Conservation (phyloP, 495 filamentous ascomycete genomes). For the Neurospora sp. region DNA sequence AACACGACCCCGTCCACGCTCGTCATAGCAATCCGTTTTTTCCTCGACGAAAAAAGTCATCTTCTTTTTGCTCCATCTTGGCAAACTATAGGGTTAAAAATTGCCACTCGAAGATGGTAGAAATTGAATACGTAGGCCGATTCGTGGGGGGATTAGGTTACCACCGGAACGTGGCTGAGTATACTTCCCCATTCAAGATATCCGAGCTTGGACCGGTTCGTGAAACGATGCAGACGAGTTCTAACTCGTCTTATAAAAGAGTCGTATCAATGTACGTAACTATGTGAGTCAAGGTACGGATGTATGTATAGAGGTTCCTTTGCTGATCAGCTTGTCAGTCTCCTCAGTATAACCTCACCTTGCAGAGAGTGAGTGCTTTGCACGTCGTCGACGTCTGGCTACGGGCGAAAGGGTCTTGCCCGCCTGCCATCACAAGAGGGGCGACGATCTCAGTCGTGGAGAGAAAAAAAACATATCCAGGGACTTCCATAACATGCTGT, state of each 20-base stretch:
- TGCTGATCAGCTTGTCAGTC: neutral
- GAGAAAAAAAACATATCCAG: neutral
- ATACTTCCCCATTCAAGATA: neutral
- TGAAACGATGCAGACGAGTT: neutral
- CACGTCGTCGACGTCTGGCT: neutral
- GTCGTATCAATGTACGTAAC: neutral
- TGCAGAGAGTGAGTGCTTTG: neutral
- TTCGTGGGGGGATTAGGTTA: neutral
- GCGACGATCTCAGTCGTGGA: neutral
- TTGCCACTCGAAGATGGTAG: neutral
- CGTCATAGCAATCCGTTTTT: neutral
- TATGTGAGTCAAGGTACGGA: neutral
- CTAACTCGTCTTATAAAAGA: neutral
- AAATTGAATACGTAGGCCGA: neutral
- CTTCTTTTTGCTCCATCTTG: neutral
- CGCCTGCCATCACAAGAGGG: neutral
- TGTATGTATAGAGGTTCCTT: neutral
- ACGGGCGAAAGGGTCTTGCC: neutral
- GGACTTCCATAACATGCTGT: neutral
- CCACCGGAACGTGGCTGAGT: neutral
- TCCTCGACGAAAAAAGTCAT: neutral
- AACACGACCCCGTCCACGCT: neutral
- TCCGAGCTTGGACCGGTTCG: neutral
- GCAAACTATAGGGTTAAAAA: neutral
- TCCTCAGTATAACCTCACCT: neutral